These are phyloP conservation scores for Groenewaldozyma salmanticensis DNA, from an alignment of 805 yeast genomes.

Conservation along the genomic window DNA sequence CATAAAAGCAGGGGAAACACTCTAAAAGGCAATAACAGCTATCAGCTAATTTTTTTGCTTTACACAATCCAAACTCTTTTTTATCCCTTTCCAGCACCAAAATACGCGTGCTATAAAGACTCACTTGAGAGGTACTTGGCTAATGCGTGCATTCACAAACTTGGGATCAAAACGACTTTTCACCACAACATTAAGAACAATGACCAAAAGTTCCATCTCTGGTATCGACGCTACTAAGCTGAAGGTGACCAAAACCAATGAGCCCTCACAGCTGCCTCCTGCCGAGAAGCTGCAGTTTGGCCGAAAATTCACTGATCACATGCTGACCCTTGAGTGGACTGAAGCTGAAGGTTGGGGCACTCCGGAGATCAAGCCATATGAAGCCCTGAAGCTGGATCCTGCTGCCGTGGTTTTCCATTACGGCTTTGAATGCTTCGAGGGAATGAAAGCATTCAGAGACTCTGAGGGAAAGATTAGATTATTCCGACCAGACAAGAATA, in stretches of 20 bases:
- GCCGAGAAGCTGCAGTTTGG: conserved; percentile 63
- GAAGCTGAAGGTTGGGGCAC: conserved; percentile 69
- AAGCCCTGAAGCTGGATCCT: conserved; percentile 69
- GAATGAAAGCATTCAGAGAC: conserved; percentile 81
- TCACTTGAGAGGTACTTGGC: too few species aligned
- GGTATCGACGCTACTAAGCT: conserved; percentile 52
- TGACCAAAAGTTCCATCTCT: too few species aligned
- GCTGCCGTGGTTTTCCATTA: conserved; percentile 88
- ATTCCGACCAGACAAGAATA: conserved; percentile 87
- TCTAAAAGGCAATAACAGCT: too few species aligned
- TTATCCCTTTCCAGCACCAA: too few species aligned
- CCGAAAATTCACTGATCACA: conserved; percentile 73
- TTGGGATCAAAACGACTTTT: too few species aligned
- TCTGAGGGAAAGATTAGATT: conserved; percentile 53
- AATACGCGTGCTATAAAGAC: too few species aligned
- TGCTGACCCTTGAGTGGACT: conserved; percentile 81
- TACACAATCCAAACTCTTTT: too few species aligned
- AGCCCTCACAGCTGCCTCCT: conserved; percentile 48
- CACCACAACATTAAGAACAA: too few species aligned
- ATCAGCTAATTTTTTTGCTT: too few species aligned
- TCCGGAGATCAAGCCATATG: conserved; percentile 86
- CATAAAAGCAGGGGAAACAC: too few species aligned
- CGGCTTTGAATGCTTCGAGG: conserved; percentile 92
- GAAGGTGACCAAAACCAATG: conserved; percentile 34
- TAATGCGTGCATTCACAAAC: too few species aligned